Conservation (phyloP, 441 rosid genomes). For the Syzygium malaccense region DNA sequence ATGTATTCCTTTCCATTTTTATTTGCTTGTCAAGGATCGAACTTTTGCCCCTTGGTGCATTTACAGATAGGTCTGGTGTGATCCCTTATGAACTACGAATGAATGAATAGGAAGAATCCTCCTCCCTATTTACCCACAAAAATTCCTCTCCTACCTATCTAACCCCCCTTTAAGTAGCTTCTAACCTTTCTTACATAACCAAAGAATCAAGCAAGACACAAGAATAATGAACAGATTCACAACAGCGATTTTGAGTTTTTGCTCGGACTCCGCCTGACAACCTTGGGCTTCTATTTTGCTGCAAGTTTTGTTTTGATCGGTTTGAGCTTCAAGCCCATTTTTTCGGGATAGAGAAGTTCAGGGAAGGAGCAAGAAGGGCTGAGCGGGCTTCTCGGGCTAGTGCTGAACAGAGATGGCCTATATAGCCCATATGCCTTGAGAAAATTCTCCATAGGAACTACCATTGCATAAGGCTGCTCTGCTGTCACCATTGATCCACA, state of each 20-base stretch:
- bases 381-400: slow-evolving; percentile 88
- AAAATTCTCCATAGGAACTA: slow-evolving; percentile 90
- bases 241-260: background rate
- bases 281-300: background rate
- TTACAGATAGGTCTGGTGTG: background rate
- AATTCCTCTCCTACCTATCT: background rate
- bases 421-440: slow-evolving; percentile 72
- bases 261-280: background rate
- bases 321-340: slow-evolving; percentile 93
- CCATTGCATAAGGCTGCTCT: slow-evolving; percentile 98
- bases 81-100: background rate
- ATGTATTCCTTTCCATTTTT: background rate
- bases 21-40: background rate
- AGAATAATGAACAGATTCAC: background rate
- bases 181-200: background rate
- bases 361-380: slow-evolving; percentile 77
- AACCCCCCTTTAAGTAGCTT: background rate
- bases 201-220: background rate
- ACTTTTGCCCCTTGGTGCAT: background rate
- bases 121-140: background rate
- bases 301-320: slow-evolving; percentile 61
- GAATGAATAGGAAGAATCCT: background rate
- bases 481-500: slow-evolving; percentile 96
- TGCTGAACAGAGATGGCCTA: slow-evolving; percentile 51
- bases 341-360: slow-evolving; percentile 93